Conservation (phyloP, 2,329 filamentous ascomycete genomes). For the Cytospora chrysosperma region DNA sequence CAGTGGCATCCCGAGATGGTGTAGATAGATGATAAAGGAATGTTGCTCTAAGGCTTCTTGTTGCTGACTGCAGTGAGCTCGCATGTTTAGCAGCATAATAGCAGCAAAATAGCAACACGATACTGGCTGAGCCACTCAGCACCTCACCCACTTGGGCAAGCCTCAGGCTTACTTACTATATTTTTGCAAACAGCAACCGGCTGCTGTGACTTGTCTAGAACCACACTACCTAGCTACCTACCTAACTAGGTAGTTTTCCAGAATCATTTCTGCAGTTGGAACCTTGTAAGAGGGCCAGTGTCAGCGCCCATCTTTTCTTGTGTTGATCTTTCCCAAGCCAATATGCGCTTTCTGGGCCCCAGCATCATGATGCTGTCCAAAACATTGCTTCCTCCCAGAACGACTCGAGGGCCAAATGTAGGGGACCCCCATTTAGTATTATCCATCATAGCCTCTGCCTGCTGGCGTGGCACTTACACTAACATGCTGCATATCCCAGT, state of each 20-base stretch:
- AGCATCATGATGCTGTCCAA: neutral
- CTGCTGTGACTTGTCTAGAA: no score
- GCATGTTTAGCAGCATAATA: neutral
- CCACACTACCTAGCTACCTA: no score
- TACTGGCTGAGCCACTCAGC: slow-evolving; percentile 6
- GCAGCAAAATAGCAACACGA: slow-evolving; percentile 10
- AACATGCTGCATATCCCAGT: neutral
- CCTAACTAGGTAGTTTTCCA: no score
- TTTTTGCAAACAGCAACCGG: no score
- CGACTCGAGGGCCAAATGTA: neutral
- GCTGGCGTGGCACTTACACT: neutral
- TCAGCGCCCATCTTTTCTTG: slow-evolving; percentile 1
- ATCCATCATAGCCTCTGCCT: neutral
- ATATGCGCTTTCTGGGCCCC: neutral
- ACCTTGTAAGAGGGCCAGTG: neutral
- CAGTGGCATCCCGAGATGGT: slow-evolving; percentile 7
- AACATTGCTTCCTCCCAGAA: neutral
- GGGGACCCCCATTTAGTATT: no score
- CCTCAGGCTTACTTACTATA: slow-evolving; percentile 7
- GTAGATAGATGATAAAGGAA: slow-evolving; percentile 5
- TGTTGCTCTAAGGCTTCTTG: neutral
- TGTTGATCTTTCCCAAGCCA: neutral
- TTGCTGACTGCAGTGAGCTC: slow-evolving; percentile 16
- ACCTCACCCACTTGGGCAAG: neutral
- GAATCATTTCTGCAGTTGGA: neutral